These are phyloP conservation scores for Asterochloris sp. DNA, from an alignment of 139 green algal species.

Conservation along the genomic window DNA sequence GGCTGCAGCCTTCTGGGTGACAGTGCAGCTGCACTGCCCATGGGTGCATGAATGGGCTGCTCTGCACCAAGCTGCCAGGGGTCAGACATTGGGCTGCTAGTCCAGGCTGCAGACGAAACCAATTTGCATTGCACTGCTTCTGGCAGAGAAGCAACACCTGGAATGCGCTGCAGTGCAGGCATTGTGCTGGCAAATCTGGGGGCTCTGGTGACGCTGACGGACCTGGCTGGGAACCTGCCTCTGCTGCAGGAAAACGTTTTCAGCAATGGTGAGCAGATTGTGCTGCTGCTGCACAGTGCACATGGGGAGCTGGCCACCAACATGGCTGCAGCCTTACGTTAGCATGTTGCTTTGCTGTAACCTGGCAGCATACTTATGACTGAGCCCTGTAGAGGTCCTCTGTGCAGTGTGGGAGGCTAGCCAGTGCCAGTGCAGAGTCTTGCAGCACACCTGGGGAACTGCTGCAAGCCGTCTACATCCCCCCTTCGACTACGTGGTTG, in stretches of 20 bases:
- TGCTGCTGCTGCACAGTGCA: slow-evolving; percentile 1
- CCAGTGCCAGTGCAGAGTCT: slow-evolving; percentile 12
- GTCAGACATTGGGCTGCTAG: neutral
- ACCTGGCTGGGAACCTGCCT: slow-evolving; percentile 56
- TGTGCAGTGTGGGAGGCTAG: neutral
- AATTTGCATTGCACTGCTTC: neutral
- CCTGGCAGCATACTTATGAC: neutral
- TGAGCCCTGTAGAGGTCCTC: too few relatives aligned
- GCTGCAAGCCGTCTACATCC: slow-evolving; percentile 8
- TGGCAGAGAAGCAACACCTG: neutral
- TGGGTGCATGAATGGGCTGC: neutral
- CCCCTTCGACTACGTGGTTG: slow-evolving; percentile 44
- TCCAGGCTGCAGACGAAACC: neutral
- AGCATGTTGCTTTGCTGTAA: neutral
- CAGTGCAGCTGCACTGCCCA: neutral
- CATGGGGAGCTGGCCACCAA: neutral
- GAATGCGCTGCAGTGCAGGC: slow-evolving; percentile 27
- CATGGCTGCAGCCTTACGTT: neutral
- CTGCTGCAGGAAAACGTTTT: slow-evolving; percentile 49
- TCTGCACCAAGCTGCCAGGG: neutral
- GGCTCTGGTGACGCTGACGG: slow-evolving; percentile 45
- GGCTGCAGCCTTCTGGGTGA: neutral
- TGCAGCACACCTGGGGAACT: slow-evolving; percentile 40
- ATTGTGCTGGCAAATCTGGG: slow-evolving; percentile 43
- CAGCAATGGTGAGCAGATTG: slow-evolving; percentile 40